These are phyloP conservation scores for Zymoseptoria pseudotritici DNA, from an alignment of 2,329 filamentous ascomycete genomes.

Conservation along the genomic window DNA sequence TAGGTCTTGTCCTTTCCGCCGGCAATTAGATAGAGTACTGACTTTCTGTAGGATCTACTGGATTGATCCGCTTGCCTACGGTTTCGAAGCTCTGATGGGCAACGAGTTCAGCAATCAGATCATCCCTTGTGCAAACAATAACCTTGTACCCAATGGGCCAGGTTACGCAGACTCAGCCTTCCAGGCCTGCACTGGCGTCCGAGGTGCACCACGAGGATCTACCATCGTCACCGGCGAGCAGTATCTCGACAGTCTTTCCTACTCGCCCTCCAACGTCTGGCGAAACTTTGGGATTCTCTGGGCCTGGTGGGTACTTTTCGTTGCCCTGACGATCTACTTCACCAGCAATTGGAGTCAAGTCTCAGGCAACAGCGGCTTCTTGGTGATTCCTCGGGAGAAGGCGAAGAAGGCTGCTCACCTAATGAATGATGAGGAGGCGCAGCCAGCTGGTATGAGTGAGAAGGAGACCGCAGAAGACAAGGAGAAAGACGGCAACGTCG, in stretches of 20 bases:
- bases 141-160: constrained; percentile 26
- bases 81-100: constrained; percentile 51
- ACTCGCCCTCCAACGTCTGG: constrained; percentile 32
- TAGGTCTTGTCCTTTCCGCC: too few species aligned
- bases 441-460: constrained; percentile 1
- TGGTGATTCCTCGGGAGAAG: constrained; percentile 57
- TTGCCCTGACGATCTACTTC: constrained; percentile 49
- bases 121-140: constrained; percentile 50
- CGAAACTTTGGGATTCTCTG: constrained; percentile 63
- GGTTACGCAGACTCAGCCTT: constrained; percentile 35
- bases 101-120: constrained; percentile 56
- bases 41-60: constrained; percentile 30
- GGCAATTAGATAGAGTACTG: too few species aligned
- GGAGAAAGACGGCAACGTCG: constrained; percentile 8
- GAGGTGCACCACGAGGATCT: constrained; percentile 51
- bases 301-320: constrained; percentile 56
- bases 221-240: constrained; percentile 52
- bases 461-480: constrained; percentile 1
- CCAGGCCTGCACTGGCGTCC: constrained; percentile 38
- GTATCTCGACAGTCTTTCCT: constrained; percentile 51
- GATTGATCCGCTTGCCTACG: constrained; percentile 47
- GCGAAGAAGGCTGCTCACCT: constrained; percentile 32
- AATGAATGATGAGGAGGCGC: constrained; percentile 13
- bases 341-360: constrained; percentile 51
- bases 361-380: constrained; percentile 23